Evolutionary conservation across 2,329 filamentous ascomycete genomes (phyloP).

Genomic region (Periconia macrospinosa): DNA sequence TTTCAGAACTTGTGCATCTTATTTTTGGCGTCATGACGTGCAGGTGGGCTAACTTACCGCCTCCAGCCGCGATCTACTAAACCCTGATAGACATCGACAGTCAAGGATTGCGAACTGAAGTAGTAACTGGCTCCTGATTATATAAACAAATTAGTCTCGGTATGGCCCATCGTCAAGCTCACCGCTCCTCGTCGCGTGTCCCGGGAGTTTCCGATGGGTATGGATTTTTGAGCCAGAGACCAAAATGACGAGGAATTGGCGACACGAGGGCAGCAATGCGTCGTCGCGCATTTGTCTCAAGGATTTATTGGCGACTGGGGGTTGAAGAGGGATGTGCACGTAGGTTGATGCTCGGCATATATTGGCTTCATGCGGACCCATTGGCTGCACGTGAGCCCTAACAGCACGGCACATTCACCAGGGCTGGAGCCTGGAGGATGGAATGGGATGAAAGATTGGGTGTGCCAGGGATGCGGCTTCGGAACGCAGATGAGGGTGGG

Average conservation of each 20-base stretch:
- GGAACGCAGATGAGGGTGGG: not conserved
- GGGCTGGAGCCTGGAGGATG: too few species aligned
- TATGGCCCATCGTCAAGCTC: not conserved
- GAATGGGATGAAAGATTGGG: too few species aligned
- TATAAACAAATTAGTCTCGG: constrained; percentile 25
- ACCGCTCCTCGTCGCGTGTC: not conserved
- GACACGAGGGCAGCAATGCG: constrained; percentile 2
- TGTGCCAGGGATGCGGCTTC: too few species aligned
- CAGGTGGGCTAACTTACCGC: constrained; percentile 55
- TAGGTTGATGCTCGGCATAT: constrained; percentile 18
- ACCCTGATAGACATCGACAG: constrained; percentile 68
- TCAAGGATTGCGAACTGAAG: constrained; percentile 63
- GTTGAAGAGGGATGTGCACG: not conserved
- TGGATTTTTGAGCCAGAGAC: not conserved
- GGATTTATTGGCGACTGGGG: not conserved
- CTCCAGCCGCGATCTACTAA: constrained; percentile 78
- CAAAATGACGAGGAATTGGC: not conserved
- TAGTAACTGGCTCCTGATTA: constrained; percentile 73
- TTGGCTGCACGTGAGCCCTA: too few species aligned
- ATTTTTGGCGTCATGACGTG: constrained; percentile 9
- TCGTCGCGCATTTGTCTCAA: constrained; percentile 1
- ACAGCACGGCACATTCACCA: too few species aligned
- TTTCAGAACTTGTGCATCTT: constrained; percentile 1
- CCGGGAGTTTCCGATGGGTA: not conserved
- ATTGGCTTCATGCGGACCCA: not conserved